Base-by-base conservation (phyloP, 192 early-diverging fungal species). In the Chytriomyces sp. region DNA sequence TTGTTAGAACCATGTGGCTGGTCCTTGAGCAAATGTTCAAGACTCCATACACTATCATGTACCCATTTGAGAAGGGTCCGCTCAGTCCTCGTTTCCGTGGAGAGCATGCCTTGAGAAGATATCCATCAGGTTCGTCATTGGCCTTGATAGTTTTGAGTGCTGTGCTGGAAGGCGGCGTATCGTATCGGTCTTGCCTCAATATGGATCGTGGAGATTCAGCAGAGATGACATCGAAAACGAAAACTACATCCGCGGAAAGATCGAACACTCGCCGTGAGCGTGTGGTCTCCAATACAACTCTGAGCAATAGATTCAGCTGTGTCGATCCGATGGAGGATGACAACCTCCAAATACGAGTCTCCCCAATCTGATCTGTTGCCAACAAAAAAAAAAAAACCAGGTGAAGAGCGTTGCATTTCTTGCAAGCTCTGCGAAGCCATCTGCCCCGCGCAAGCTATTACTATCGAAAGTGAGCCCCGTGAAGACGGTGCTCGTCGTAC, bases 351-450 rank as follows among this genome's bases (percentile, higher is more conserved):
- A 35, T 35, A 3, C 35, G 35, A 35, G 0, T 35, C 35, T 35
- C 35, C 35, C 35, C 35, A 35, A 35, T 35, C 35, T 35, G 28
- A 35, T 35, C 2, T 35, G 28, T 35, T 35, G 28, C 28, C 28
- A 35, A 35, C 35, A 35, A 35, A 35, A 35, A 35, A 35, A 35
- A 35, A 0, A 20, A 1, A 7, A 48, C 7, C 79, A 93, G 93
- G 97, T 63, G 97, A 98, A 80, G 97, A 98, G 86, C 93, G 97
- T 59, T 98, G 95, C 81, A 98, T 98, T 90, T 94, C 97, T 45
- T 98, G 97, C 87, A 98, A 98, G 80, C 83, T 98, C 57, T 98
- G 97, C 76, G 96, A 98, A 82, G 97, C 95, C 80, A 92, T 98
- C 57, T 98, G 97, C 84, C 96, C 97, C 23, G 97, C 95, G 10